phyloP scores from a whole-genome alignment of 2,329 filamentous ascomycete species.

The Claviceps pusilla region DNA sequence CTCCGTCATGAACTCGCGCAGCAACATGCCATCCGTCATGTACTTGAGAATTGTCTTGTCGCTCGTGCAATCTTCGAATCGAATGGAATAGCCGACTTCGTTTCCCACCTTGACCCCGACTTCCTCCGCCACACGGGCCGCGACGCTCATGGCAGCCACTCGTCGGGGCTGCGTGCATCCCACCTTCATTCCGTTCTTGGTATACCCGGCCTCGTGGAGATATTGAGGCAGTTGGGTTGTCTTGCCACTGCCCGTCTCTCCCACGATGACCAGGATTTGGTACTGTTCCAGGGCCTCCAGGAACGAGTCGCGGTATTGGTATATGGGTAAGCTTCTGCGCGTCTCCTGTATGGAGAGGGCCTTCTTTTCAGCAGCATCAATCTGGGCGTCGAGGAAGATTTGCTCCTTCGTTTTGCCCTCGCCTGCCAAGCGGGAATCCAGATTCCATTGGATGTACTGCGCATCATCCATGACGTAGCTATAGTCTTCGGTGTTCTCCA shows the following conservation, averaged over 20 bases:
- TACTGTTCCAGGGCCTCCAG: slow-evolving; percentile 73
- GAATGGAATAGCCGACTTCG: slow-evolving; percentile 87
- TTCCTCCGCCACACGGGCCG: slow-evolving; percentile 89
- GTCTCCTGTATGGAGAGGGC: slow-evolving; percentile 82
- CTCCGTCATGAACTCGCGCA: slow-evolving; percentile 80
- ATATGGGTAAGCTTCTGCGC: slow-evolving; percentile 79
- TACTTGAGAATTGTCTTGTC: slow-evolving; percentile 90
- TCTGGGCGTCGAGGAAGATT: slow-evolving; percentile 59
- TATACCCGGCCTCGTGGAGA: slow-evolving; percentile 79
- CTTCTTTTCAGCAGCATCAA: slow-evolving; percentile 80
- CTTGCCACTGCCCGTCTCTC: slow-evolving; percentile 89
- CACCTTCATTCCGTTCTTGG: slow-evolving; percentile 68
- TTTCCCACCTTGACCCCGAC: slow-evolving; percentile 79
- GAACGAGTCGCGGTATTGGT: slow-evolving; percentile 71
- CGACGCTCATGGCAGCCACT: slow-evolving; percentile 94
- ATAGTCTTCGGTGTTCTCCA: slow-evolving; percentile 70
- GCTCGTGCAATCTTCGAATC: slow-evolving; percentile 83
- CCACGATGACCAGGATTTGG: slow-evolving; percentile 82
- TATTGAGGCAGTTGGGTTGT: slow-evolving; percentile 93
- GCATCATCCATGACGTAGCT: slow-evolving; percentile 86
- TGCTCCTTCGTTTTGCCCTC: slow-evolving; percentile 65
- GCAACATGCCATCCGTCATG: slow-evolving; percentile 92
- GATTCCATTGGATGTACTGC: slow-evolving; percentile 72
- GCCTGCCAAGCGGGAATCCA: slow-evolving; percentile 58
- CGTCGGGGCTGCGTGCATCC: slow-evolving; percentile 88